Evolutionary conservation across 176 grass and related monocot species (phyloP).

Genomic region (Triticum monococcum): DNA sequence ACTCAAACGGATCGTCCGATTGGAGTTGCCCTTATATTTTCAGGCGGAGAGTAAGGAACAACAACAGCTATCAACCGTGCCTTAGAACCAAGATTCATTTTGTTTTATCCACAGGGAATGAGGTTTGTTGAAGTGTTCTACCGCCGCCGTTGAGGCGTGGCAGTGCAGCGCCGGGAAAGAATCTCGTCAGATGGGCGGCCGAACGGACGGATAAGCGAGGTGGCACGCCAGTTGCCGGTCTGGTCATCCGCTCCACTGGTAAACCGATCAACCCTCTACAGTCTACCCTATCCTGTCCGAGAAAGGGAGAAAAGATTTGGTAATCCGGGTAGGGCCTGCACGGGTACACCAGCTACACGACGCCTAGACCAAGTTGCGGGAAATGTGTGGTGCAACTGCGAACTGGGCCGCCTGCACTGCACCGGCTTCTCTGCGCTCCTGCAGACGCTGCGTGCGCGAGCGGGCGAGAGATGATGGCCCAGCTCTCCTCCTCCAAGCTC

Average conservation of each 20-base stretch:
- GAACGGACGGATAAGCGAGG: not conserved
- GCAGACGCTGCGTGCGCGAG: not conserved
- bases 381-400: slow-evolving; percentile 12
- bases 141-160: too few species aligned
- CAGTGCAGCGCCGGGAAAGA: too few species aligned
- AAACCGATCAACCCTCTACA: not conserved
- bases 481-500: too few species aligned
- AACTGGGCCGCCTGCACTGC: not conserved
- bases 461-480: not conserved
- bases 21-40: too few species aligned
- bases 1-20: too few species aligned
- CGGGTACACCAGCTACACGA: not conserved
- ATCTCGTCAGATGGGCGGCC: too few species aligned
- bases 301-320: not conserved
- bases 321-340: not conserved
- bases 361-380: slow-evolving; percentile 3
- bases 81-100: too few species aligned
- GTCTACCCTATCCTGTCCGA: not conserved
- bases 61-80: too few species aligned
- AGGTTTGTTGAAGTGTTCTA: too few species aligned
- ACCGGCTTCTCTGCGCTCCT: not conserved
- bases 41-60: too few species aligned
- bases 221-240: not conserved
- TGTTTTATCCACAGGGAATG: too few species aligned
- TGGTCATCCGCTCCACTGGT: not conserved